phyloP scores from a whole-genome alignment of 208 protist species.

The Porcisia hertigi region DNA sequence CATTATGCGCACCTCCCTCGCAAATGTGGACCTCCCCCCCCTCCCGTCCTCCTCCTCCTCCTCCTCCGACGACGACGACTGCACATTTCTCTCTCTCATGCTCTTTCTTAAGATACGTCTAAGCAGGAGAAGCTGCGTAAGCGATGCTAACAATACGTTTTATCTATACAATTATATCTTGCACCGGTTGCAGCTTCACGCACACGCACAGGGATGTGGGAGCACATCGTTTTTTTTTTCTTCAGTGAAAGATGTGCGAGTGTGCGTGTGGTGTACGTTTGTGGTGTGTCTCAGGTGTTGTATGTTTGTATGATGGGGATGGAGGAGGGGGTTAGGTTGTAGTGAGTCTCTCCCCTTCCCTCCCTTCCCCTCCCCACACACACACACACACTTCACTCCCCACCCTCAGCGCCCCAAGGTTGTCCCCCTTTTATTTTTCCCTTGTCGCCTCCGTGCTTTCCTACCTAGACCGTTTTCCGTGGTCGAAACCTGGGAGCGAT shows the following conservation, averaged over 20 bases:
- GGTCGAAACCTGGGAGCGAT: not conserved
- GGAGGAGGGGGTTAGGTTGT: not conserved
- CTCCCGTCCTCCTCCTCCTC: not conserved
- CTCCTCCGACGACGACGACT: not conserved
- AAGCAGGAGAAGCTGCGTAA: not conserved
- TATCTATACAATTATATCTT: too few species aligned
- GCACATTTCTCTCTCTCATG: not conserved
- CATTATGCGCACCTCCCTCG: too few species aligned
- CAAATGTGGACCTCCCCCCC: not conserved
- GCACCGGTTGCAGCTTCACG: too few species aligned
- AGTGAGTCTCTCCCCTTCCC: not conserved
- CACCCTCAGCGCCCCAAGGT: not conserved
- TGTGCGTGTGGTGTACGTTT: not conserved
- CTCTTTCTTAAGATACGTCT: not conserved
- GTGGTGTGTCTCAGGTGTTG: not conserved
- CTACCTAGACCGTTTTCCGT: not conserved
- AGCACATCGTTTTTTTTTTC: too few species aligned
- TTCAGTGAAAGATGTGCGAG: too few species aligned
- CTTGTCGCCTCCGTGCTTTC: not conserved
- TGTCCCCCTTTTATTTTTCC: too few species aligned
- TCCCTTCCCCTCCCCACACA: not conserved
- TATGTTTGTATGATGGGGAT: not conserved
- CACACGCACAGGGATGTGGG: not conserved
- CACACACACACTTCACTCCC: not conserved
- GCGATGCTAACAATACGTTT: not conserved